These are phyloP conservation scores for Krasilnikovozyma curviuscula DNA, from an alignment of 768 basidiomycete species.

Conservation along the genomic window DNA sequence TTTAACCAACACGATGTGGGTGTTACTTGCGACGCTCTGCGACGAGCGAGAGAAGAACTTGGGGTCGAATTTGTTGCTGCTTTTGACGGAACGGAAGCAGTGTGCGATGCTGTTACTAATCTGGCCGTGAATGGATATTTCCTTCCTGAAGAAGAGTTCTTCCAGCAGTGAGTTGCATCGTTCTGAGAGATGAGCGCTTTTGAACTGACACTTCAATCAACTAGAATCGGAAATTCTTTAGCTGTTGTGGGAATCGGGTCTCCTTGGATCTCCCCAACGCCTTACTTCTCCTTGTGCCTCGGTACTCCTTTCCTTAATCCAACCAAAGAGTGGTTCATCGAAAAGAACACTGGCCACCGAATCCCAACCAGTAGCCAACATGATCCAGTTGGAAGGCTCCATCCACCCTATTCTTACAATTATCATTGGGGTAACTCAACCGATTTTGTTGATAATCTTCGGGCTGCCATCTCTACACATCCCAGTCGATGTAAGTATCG, in stretches of 20 bases:
- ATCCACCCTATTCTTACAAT: too few species aligned
- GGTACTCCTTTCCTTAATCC: slow-evolving; percentile 6
- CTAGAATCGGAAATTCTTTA: too few species aligned
- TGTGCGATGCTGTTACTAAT: background rate
- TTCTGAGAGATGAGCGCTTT: too few species aligned
- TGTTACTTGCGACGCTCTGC: background rate
- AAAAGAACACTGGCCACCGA: too few species aligned
- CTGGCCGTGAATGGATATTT: background rate
- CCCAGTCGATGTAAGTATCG: too few species aligned
- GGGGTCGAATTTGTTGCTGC: slow-evolving; percentile 1
- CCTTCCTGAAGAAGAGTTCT: background rate
- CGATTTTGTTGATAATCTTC: too few species aligned
- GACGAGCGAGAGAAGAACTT: background rate
- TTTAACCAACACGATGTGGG: background rate
- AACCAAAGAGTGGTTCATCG: too few species aligned
- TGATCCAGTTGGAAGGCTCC: too few species aligned
- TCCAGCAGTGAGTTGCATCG: background rate
- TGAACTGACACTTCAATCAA: too few species aligned
- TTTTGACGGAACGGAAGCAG: background rate
- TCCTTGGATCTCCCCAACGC: slow-evolving; percentile 1
- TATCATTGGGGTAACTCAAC: too few species aligned
- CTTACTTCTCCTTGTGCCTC: slow-evolving; percentile 1
- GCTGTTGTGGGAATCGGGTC: background rate
- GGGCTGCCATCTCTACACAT: too few species aligned
- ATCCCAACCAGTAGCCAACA: too few species aligned